Percentiles rank a stretch among this genome's conserved stretches.
Conservation (phyloP, 768 basidiomycete species). For the Tephrocybe sp. region DNA sequence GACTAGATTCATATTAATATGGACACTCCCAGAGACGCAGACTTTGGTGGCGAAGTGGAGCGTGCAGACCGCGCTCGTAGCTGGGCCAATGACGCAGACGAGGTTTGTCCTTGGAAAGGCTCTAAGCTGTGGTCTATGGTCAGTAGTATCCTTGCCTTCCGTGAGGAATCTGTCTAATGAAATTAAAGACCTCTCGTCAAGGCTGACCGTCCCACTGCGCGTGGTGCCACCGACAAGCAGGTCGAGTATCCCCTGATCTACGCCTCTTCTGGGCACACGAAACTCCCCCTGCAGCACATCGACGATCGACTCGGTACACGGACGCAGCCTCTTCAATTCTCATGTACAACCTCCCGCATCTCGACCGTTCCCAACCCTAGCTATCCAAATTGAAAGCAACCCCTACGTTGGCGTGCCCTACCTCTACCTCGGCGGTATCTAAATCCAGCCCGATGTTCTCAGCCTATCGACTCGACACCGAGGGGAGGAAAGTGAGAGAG, state of each 20-base stretch:
- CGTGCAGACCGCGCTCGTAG: conserved; percentile 57
- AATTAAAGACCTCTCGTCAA: conserved; percentile 45
- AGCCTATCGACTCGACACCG: conserved; percentile 38
- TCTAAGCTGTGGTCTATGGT: conserved; percentile 41
- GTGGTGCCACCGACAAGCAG: conserved; percentile 50
- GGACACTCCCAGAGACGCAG: conserved; percentile 63
- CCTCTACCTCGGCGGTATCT: conserved; percentile 48
- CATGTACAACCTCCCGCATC: conserved; percentile 44
- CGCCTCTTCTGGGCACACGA: conserved; percentile 49
- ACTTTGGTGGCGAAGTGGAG: conserved; percentile 65
- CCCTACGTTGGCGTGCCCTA: conserved; percentile 50
- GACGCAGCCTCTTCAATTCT: conserved; percentile 42
- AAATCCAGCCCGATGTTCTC: conserved; percentile 40
- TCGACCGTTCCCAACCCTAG: conserved; percentile 37
- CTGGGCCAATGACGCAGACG: conserved; percentile 64
- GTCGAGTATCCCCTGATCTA: conserved; percentile 52
- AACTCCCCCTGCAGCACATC: conserved; percentile 18
- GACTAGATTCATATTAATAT: conserved; percentile 58
- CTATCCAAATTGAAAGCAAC: conserved; percentile 50
- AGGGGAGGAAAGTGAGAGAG: conserved; percentile 47
- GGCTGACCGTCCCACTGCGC: conserved; percentile 43
- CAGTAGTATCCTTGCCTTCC: conserved; percentile 10
- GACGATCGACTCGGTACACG: conserved; percentile 7
- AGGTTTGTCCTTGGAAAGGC: conserved; percentile 50
- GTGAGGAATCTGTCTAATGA: neutral